A percentile compares a stretch with the other conserved stretches of the same genome.
phyloP scores from a whole-genome alignment of 2,329 filamentous ascomycete genomes.

The Aspergillus sp. region DNA sequence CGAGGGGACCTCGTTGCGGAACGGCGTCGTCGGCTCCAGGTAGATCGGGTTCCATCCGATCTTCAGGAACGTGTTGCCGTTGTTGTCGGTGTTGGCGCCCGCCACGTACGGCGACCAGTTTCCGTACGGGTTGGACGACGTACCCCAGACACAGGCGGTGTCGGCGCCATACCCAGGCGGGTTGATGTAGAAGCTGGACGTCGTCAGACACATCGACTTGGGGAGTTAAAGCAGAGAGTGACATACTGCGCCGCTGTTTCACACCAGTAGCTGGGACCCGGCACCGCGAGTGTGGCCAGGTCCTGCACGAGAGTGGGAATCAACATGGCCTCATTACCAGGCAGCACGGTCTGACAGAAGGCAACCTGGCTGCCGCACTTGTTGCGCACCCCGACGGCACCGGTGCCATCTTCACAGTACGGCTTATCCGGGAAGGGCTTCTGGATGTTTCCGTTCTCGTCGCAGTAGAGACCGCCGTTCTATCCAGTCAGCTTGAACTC shows the following conservation, averaged over 20 bases:
- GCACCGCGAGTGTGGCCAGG: slow-evolving; percentile 65
- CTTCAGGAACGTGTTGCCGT: slow-evolving; percentile 70
- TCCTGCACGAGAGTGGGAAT: slow-evolving; percentile 69
- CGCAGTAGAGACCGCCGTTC: slow-evolving; percentile 74
- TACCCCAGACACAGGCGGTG: slow-evolving; percentile 72
- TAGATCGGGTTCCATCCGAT: slow-evolving; percentile 77
- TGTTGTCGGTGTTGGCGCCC: slow-evolving; percentile 67
- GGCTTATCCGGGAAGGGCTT: slow-evolving; percentile 68
- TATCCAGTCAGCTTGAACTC: slow-evolving; percentile 43
- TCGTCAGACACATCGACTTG: neutral
- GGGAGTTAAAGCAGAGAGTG: neutral
- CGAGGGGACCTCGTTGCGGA: slow-evolving; percentile 58
- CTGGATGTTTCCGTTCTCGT: slow-evolving; percentile 61
- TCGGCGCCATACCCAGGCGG: slow-evolving; percentile 61
- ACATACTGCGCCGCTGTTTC: slow-evolving; percentile 72
- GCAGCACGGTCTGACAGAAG: slow-evolving; percentile 77
- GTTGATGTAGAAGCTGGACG: slow-evolving; percentile 73
- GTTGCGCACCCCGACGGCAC: slow-evolving; percentile 65
- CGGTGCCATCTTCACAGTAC: slow-evolving; percentile 70
- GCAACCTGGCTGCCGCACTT: slow-evolving; percentile 61
- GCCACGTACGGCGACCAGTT: slow-evolving; percentile 79
- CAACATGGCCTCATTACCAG: slow-evolving; percentile 78
- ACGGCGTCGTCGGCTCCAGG: slow-evolving; percentile 50
- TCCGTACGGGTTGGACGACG: slow-evolving; percentile 59
- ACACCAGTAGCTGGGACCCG: slow-evolving; percentile 68